Evolutionary conservation across 106 monocot genomes (phyloP).

Genomic region (Apostasia shenzhenica): DNA sequence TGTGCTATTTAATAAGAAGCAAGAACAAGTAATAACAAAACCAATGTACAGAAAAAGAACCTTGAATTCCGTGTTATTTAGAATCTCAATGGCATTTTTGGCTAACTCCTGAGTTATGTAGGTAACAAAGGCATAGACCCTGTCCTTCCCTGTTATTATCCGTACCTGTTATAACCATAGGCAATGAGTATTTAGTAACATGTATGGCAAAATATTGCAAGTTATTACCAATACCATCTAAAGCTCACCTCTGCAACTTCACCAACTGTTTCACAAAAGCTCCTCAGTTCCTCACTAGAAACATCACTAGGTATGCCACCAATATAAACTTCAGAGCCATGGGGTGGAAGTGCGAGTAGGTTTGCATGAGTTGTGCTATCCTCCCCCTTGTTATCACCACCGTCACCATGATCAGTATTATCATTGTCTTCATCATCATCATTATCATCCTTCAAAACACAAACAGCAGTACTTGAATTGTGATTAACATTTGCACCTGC

Average conservation of each 20-base stretch:
- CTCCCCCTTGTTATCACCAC: conserved; percentile 17
- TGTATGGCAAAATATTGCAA: neutral
- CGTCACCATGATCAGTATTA: neutral
- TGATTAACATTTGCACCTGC: conserved; percentile 12
- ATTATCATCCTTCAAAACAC: neutral
- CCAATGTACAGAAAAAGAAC: conserved; percentile 1
- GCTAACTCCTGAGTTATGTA: conserved; percentile 49
- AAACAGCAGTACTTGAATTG: conserved; percentile 4
- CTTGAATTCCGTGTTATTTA: conserved; percentile 35
- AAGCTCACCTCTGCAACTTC: conserved; percentile 42
- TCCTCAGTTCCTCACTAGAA: conserved; percentile 37
- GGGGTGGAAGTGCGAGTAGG: conserved; percentile 59
- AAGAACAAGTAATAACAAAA: neutral
- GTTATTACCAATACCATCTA: neutral
- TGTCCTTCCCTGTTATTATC: conserved; percentile 59
- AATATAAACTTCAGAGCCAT: conserved; percentile 65
- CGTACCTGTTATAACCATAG: conserved; percentile 37
- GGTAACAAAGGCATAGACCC: conserved; percentile 59
- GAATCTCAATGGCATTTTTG: conserved; percentile 15
- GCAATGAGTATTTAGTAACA: neutral
- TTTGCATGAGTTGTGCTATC: conserved; percentile 30
- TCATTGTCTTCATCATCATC: conserved; percentile 4
- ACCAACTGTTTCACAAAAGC: conserved; percentile 43
- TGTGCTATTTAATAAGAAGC: neutral
- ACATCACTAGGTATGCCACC: conserved; percentile 36